These are phyloP conservation scores for Cyclotella distinguenda DNA, from an alignment of 108 stramenopile species.

Conservation along the genomic window DNA sequence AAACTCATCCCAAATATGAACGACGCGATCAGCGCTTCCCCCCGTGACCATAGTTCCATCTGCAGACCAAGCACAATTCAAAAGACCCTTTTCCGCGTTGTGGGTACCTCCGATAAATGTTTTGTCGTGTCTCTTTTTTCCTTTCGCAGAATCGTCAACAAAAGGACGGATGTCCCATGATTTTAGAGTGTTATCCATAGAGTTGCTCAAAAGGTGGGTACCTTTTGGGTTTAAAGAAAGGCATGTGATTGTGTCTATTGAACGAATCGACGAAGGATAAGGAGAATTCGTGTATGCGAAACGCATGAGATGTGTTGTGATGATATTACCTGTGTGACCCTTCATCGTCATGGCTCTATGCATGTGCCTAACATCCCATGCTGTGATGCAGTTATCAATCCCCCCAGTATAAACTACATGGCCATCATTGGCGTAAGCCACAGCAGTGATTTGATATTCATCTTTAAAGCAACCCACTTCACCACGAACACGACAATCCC, in stretches of 20 bases:
- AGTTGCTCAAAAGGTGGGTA: slow-evolving; percentile 79
- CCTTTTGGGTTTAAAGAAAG: slow-evolving; percentile 67
- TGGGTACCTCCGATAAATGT: slow-evolving; percentile 73
- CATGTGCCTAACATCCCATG: slow-evolving; percentile 77
- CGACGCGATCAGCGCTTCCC: slow-evolving; percentile 81
- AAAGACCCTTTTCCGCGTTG: slow-evolving; percentile 82
- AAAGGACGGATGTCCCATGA: slow-evolving; percentile 85
- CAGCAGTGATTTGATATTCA: slow-evolving; percentile 78
- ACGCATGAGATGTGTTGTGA: background rate
- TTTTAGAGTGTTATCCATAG: slow-evolving; percentile 76
- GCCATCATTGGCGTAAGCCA: slow-evolving; percentile 65
- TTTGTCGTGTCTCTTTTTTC: slow-evolving; percentile 55
- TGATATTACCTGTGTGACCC: slow-evolving; percentile 60
- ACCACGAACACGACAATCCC: slow-evolving; percentile 72
- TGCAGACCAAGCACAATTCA: slow-evolving; percentile 85
- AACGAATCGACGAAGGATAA: background rate
- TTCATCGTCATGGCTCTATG: slow-evolving; percentile 58
- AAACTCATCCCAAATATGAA: slow-evolving; percentile 89
- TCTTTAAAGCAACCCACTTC: slow-evolving; percentile 49
- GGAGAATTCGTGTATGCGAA: background rate
- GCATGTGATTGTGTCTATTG: slow-evolving; percentile 81
- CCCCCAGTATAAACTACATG: slow-evolving; percentile 77
- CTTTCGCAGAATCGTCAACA: slow-evolving; percentile 29
- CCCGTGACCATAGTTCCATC: slow-evolving; percentile 84
- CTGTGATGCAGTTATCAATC: slow-evolving; percentile 81